These are phyloP conservation scores for Boletales sp. DNA, from an alignment of 768 basidiomycete species.

Conservation along the genomic window DNA sequence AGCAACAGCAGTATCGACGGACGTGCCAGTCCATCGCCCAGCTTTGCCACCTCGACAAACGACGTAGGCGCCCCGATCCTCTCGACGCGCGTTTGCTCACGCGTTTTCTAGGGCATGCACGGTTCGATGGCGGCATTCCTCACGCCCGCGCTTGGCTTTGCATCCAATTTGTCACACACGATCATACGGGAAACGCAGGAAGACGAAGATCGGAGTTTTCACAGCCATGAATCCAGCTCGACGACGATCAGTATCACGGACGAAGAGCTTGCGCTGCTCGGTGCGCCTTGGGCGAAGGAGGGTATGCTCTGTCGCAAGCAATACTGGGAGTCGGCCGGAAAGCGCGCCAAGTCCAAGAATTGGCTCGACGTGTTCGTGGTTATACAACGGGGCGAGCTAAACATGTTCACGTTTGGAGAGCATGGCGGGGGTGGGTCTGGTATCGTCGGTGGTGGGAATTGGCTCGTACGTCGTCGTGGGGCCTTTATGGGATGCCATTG, in stretches of 20 bases:
- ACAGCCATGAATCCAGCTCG: slow-evolving; percentile 60
- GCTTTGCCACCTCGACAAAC: slow-evolving; percentile 84
- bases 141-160: slow-evolving; percentile 90
- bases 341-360: slow-evolving; percentile 79
- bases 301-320: slow-evolving; percentile 94
- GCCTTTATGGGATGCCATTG: background rate
- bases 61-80: slow-evolving; percentile 46
- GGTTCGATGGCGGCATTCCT: slow-evolving; percentile 68
- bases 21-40: slow-evolving; percentile 90
- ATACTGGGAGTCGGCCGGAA: slow-evolving; percentile 85
- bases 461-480: slow-evolving; percentile 69
- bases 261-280: slow-evolving; percentile 91
- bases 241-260: slow-evolving; percentile 87
- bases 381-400: slow-evolving; percentile 89
- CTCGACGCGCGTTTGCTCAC: slow-evolving; percentile 6
- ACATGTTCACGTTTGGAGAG: slow-evolving; percentile 94
- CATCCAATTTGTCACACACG: slow-evolving; percentile 90
- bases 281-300: slow-evolving; percentile 99
- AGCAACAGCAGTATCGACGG: slow-evolving; percentile 84
- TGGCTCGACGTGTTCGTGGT: slow-evolving; percentile 98
- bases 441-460: slow-evolving; percentile 92
- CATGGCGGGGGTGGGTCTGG: slow-evolving; percentile 55
- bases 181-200: slow-evolving; percentile 96
- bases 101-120: slow-evolving; percentile 45
- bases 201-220: slow-evolving; percentile 69